Base-by-base conservation (phyloP, 2,329 filamentous ascomycete species). In the Phyllosticta capitalensis region DNA sequence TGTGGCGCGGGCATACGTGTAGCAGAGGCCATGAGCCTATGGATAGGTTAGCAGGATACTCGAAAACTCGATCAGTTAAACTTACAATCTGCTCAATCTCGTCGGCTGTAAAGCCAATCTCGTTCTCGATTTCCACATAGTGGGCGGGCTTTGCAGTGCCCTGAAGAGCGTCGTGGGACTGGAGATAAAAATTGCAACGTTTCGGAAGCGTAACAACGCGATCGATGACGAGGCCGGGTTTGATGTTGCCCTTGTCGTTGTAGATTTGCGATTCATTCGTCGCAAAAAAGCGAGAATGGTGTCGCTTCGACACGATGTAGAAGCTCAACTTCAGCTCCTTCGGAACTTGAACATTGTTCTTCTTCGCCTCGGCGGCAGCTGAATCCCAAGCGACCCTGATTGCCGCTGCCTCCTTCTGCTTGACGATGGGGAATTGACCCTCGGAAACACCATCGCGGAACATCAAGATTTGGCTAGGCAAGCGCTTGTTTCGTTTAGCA, bases 231-330 rank as follows among this genome's bases (percentile, higher is more conserved):
- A 66, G 65, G 1, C 72, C 70, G 0, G 71, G 65, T 1, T 45
- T n/a, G 30, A 65, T 63, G 56, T 74, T 74, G 7, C 57, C 54
- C 54, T 65, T 66, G 14, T 26, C 20, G 22, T 52, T 52, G 50
- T 21, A 52, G 20, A 52, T 45, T n/a, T 45, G 6, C 3, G 12
- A 6, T 38, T 53, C 4, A 54, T 61, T 22, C 9, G 28, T n/a
- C 0, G 71, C 66, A 61, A 70, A 78, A 64, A 78, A 75, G 1
- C 75, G 70, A 0, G 70, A 69, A 57, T 75, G 65, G 61, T 79
- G 76, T 0, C 75, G 67, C 60, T 78, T 77, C 5, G 65, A 67
- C 3, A 70, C 71, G 4, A 77, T 61, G 5, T 78, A 54, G 17
- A 71, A 63, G 0, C 67, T 72, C 22, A 74, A 50, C 26, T 61